Base-by-base conservation (phyloP, 2,329 filamentous ascomycete species). In the Alternaria sp. region DNA sequence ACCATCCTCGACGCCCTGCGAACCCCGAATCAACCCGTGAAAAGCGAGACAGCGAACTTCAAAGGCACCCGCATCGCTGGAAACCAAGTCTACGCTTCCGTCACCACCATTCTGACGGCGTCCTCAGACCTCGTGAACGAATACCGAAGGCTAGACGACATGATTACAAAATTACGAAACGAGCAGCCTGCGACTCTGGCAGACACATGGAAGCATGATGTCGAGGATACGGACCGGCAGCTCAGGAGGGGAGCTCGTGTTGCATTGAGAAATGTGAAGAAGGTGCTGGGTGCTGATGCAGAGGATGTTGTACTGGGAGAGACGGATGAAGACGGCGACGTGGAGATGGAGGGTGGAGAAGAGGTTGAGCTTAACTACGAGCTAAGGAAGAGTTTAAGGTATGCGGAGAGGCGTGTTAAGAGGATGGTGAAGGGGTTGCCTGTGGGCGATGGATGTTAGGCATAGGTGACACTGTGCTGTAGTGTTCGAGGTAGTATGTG, bases 361-460 rank as follows among this genome's bases (percentile, higher is more conserved):
- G 51, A 51, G 30, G 34, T 27, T 10, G 59, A 64, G 49, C 30
- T 73, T 28, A 67, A 65, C 44, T 69, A 67, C 49, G 74, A 69
- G 49, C 40, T 77, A 25, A 54, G 60, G 9, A 64, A 66, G 48
- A 66, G 70, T 27, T 53, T 77, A 40, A 54, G 57, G 14, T 77
- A 73, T 64, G 69, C 64, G 8, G 73, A 78, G 66, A 72, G 72
- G 40, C 74, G 74, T 5, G 67, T 78, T 14, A 74, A 67, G 65
- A 71, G 73, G 44, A 74, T 78, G 72, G 70, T 68, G 12, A 78
- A 75, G 57, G 65, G 70, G 5, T 49, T 79, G 12, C 72, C 72
- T 9, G 51, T 50, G 27, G 59, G 67, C n/a, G 59, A 63, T 25
- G 32, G 32, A 9, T 50, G 20, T 2, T 36, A 38, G 32, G 46